Evolutionary conservation across 2,329 filamentous ascomycete species (phyloP).

Genomic region (Phialocephala sp.): DNA sequence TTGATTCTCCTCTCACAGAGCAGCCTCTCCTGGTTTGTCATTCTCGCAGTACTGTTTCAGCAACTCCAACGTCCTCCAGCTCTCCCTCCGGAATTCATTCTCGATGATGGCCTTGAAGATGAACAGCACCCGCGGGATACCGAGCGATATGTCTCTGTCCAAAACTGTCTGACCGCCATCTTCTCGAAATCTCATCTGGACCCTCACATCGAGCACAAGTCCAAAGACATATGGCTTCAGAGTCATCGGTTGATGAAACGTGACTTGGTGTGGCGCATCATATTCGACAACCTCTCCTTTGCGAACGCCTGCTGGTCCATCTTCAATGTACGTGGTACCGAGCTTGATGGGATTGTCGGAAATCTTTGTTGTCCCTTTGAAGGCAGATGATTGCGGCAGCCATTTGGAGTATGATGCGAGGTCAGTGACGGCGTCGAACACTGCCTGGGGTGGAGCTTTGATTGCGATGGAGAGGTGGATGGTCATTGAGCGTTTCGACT

Average conservation of each 20-base stretch:
- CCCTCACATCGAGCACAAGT: not conserved
- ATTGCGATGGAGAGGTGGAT: not conserved
- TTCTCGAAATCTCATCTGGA: not conserved
- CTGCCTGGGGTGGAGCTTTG: not conserved
- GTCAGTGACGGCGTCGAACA: not conserved
- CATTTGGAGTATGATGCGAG: not conserved
- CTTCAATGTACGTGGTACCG: slow-evolving; percentile 4
- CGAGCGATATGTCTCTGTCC: not conserved
- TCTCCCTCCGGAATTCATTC: not conserved
- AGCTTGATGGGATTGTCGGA: slow-evolving; percentile 2
- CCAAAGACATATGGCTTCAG: slow-evolving; percentile 1
- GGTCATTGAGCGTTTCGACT: not conserved
- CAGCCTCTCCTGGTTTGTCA: not conserved
- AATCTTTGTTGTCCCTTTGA: not conserved
- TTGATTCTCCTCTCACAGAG: not conserved
- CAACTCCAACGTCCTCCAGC: not conserved
- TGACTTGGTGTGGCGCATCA: not conserved
- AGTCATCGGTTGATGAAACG: slow-evolving; percentile 1
- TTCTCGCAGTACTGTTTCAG: not conserved
- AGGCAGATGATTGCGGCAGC: not conserved
- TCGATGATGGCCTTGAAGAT: not conserved
- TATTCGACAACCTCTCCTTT: slow-evolving; percentile 8
- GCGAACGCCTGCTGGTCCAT: not conserved
- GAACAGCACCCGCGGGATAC: not conserved
- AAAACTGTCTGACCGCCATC: not conserved